Percentiles rank a stretch among this genome's conserved stretches.
phyloP scores from a whole-genome alignment of 2,329 filamentous ascomycete species.

The Fusarium sp. region DNA sequence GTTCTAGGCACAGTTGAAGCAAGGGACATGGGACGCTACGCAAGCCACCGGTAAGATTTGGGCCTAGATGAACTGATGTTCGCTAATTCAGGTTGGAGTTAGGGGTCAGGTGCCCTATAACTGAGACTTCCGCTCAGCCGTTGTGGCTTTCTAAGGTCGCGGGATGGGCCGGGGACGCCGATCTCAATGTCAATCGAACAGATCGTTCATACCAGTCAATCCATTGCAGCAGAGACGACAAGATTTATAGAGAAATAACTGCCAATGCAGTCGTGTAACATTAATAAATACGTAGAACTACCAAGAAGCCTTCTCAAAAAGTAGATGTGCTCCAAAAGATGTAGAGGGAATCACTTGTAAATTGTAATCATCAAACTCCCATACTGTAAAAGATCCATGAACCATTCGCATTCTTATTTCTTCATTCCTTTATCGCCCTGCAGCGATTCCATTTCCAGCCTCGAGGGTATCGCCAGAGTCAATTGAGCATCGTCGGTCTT shows the following conservation, averaged over 20 bases:
- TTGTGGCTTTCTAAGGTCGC: slow-evolving; percentile 15
- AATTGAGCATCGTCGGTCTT: slow-evolving; percentile 55
- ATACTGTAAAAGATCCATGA: slow-evolving; percentile 10
- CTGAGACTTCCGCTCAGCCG: background rate
- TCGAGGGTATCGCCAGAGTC: slow-evolving; percentile 48
- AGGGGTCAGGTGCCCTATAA: background rate
- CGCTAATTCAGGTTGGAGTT: background rate
- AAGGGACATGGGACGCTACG: background rate
- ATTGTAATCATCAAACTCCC: slow-evolving; percentile 40
- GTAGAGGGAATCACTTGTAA: slow-evolving; percentile 35
- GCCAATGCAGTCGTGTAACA: slow-evolving; percentile 17
- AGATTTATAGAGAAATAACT: slow-evolving; percentile 16
- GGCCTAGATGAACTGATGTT: no score
- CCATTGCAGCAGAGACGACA: background rate
- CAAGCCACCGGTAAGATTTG: no score
- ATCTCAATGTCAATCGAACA: background rate
- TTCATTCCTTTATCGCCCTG: background rate
- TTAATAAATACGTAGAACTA: slow-evolving; percentile 35
- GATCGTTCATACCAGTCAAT: background rate
- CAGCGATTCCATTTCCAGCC: slow-evolving; percentile 33
- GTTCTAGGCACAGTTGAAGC: background rate
- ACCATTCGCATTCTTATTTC: background rate
- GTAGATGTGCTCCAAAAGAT: background rate
- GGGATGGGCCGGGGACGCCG: slow-evolving; percentile 25
- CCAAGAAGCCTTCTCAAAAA: slow-evolving; percentile 19